Base-by-base conservation (phyloP, 2,329 filamentous ascomycete genomes). In the Fusarium redolens region DNA sequence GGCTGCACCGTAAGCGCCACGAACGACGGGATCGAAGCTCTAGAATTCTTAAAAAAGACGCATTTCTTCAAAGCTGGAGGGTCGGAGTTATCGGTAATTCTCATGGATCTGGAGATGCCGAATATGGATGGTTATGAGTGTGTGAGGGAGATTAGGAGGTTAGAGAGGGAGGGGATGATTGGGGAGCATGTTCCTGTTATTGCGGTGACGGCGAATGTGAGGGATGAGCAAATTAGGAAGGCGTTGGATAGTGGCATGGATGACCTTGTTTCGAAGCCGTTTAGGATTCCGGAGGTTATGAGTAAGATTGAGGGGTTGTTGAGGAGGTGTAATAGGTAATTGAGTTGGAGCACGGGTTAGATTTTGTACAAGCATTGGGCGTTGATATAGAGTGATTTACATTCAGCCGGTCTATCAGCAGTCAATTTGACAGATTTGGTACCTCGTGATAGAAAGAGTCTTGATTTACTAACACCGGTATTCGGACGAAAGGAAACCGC, bases 21-120 rank as follows among this genome's bases (percentile, higher is more conserved):
- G 8, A 82, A 90, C 43, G 90, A 92, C 75, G 91, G 91, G 9
- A 83, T 90, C 4, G 89, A 92, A 78, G 91, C 56, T 0, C 77
- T 88, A 2, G 82, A 83, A 0, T 80, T 82, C 5, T 79, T 85
- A 12, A 68, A 79, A 22, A 73, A 72, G 44, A 81, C 83, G 5
- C 75, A 74, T 22, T 82, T 82, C 35, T 76, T 64, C 30, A 62
- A 63, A n/a, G 37, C 51, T 0, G 72, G 62, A 7, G 78, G 78
- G 0, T 65, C 58, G 0, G 68, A 70, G 1, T 66, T 87, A 12
- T 84, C 84, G 0, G 71, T 85, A 0, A 79, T 86, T 1, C 75
- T 86, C 0, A 85, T 86, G 84, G 85, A 86, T 68, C 78, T 86
- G 2, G 85, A 86, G 68, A 86, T 86, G 85, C 85, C 85, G 7